These are phyloP conservation scores for Chaetoceros tenuissimus DNA, from an alignment of 108 stramenopile species.

Conservation along the genomic window DNA sequence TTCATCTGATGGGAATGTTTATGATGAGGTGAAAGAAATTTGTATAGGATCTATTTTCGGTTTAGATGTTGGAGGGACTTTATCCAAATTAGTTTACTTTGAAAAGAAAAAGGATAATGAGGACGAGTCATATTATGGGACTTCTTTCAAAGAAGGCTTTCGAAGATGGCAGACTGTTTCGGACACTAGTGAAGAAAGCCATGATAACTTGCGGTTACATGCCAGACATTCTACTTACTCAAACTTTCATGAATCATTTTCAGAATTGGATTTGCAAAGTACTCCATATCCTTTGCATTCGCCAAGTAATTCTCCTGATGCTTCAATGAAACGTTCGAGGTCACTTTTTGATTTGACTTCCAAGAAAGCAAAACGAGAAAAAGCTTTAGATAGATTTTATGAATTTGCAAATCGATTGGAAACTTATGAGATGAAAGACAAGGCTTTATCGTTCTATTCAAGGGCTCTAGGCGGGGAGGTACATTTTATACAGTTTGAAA, in stretches of 20 bases:
- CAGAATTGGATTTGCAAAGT: neutral
- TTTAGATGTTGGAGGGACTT: conserved; percentile 83
- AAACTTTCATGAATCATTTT: neutral
- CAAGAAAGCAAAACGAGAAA: conserved; percentile 41
- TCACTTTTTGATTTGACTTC: conserved; percentile 62
- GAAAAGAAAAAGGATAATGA: conserved; percentile 48
- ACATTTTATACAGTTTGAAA: conserved; percentile 97
- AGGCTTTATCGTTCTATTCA: conserved; percentile 81
- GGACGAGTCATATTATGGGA: too few species aligned
- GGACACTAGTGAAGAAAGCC: too few species aligned
- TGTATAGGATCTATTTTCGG: conserved; percentile 63
- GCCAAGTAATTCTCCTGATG: neutral
- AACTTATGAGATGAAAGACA: conserved; percentile 77
- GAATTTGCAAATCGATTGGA: conserved; percentile 67
- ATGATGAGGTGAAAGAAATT: conserved; percentile 17
- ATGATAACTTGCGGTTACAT: too few species aligned
- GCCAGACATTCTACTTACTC: too few species aligned
- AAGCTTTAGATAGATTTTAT: conserved; percentile 76
- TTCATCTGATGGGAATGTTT: too few species aligned
- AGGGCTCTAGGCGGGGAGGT: conserved; percentile 84
- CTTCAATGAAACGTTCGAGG: conserved; percentile 26
- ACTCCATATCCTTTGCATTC: neutral
- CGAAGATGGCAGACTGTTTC: too few species aligned
- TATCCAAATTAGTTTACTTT: conserved; percentile 96
- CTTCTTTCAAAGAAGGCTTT: too few species aligned